Percentiles rank a stretch among this genome's conserved stretches.
Evolutionary conservation across 208 protist species (phyloP).

Genomic region (Trypanosoma scelopori): DNA sequence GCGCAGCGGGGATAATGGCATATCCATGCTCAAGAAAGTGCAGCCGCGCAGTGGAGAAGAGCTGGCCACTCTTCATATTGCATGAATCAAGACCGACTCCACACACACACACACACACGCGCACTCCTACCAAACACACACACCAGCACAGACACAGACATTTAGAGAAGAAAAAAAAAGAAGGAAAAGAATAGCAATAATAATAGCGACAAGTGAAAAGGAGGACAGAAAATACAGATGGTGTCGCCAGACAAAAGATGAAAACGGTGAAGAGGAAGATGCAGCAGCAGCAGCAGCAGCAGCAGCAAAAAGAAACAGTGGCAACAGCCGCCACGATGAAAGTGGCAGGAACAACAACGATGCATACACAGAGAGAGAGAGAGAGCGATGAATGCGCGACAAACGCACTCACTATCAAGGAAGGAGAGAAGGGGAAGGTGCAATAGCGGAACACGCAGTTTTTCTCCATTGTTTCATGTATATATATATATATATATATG

Average conservation of each 20-base stretch:
- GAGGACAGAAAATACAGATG: too few species aligned
- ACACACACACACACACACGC: neutral
- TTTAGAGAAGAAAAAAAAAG: constrained; percentile 9
- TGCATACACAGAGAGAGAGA: too few species aligned
- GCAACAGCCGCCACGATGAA: neutral
- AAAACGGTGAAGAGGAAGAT: neutral
- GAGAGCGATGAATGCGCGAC: too few species aligned
- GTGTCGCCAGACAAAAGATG: too few species aligned
- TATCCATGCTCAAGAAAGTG: constrained; percentile 79
- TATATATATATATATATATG: constrained; percentile 8
- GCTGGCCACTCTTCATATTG: constrained; percentile 12
- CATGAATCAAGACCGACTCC: constrained; percentile 18
- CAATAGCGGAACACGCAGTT: neutral
- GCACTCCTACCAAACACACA: too few species aligned
- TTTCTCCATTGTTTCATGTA: neutral
- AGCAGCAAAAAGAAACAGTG: constrained; percentile 3
- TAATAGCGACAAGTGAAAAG: neutral
- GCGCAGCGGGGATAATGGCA: constrained; percentile 58
- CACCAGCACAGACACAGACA: neutral
- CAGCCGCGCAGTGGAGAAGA: constrained; percentile 62
- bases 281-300: neutral
- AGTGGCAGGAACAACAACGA: neutral
- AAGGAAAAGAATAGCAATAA: constrained; percentile 4
- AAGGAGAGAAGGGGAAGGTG: too few species aligned
- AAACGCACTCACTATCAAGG: too few species aligned